Conservation (phyloP, 768 basidiomycete species). For the Podaxis sp. region DNA sequence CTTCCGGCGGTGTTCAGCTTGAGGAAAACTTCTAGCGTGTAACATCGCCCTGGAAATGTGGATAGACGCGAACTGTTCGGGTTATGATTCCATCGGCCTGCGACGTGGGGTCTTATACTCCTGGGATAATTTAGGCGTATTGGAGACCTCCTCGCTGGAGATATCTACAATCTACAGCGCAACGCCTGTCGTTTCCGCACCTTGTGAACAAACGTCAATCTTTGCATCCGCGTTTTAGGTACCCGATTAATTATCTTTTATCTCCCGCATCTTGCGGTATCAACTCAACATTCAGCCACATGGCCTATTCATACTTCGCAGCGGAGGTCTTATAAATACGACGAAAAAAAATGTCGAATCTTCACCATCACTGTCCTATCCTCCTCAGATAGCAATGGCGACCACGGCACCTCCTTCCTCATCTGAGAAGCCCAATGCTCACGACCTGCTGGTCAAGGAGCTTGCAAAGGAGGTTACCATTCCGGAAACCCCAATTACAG, state of each 20-base stretch:
- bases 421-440: not conserved
- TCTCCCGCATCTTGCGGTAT: not conserved
- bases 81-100: not conserved
- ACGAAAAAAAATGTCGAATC: not conserved
- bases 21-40: not conserved
- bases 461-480: conserved; percentile 3
- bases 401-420: not conserved
- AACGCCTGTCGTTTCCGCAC: not conserved
- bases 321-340: not conserved
- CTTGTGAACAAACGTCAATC: not conserved
- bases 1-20: not conserved
- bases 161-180: not conserved
- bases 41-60: not conserved
- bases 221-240: not conserved
- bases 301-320: not conserved
- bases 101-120: not conserved
- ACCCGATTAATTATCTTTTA: not conserved
- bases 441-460: conserved; percentile 1
- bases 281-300: not conserved
- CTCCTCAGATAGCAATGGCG: conserved; percentile 2
- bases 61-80: not conserved
- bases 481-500: not conserved
- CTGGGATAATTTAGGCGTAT: not conserved
- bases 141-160: not conserved
- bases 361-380: not conserved